phyloP scores from a whole-genome alignment of 305 asterid genomes.

The Solanum chacoense region DNA sequence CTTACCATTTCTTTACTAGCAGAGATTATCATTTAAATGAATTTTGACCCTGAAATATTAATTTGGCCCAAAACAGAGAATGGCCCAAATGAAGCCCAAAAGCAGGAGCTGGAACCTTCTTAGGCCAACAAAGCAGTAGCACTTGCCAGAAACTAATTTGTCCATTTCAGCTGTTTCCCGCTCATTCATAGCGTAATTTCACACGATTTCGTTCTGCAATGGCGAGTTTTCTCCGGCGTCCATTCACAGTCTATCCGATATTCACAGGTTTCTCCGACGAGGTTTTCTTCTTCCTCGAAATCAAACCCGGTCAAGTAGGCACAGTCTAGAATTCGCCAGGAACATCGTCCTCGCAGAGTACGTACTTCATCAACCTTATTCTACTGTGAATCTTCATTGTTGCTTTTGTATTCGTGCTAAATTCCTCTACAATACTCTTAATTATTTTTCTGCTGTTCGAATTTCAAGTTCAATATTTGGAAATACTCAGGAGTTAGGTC shows the following conservation, averaged over 20 bases:
- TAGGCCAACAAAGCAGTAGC: not conserved
- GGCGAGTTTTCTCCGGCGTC: not conserved
- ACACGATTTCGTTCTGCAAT: not conserved
- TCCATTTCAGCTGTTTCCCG: not conserved
- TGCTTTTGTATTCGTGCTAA: not conserved
- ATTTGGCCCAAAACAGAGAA: not conserved
- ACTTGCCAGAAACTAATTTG: not conserved
- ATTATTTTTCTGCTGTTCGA: not conserved
- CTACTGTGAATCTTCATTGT: not conserved
- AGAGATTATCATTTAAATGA: not conserved
- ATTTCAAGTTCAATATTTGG: not conserved
- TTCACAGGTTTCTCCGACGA: not conserved
- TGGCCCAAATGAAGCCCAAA: not conserved
- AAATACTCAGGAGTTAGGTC: not conserved
- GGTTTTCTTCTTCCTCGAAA: not conserved
- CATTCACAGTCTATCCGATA: not conserved
- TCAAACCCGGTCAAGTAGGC: constrained; percentile 1
- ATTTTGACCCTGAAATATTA: not conserved
- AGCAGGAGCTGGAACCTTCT: not conserved
- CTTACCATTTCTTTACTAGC: not conserved
- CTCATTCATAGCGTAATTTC: not conserved
- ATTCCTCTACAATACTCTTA: not conserved
- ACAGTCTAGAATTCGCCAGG: constrained; percentile 1
- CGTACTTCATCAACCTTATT: not conserved
- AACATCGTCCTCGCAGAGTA: constrained; percentile 6